Evolutionary conservation across 805 yeast genomes (phyloP), one percentile per base, ranked within the genome.

Genomic region (Lipomyces anomalus): DNA sequence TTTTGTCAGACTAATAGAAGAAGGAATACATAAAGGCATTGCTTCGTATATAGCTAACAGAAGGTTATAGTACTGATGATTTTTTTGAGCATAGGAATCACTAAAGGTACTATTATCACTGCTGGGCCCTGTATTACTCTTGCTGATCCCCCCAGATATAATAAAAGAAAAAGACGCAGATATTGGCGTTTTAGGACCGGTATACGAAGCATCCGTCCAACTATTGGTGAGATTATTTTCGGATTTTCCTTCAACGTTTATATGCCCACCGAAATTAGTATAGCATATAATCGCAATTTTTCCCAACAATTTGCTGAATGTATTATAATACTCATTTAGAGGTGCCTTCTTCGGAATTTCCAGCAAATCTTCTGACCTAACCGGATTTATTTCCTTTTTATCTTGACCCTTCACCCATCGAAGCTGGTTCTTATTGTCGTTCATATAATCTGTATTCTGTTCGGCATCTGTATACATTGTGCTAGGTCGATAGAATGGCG

Each of bases 401-500:
- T 22, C n/a, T n/a, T n/a, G n/a, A n/a, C n/a, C n/a, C n/a, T n/a
- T n/a, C n/a, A n/a, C n/a, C n/a, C n/a, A n/a, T n/a, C n/a, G n/a
- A n/a, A n/a, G n/a, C n/a, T n/a, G n/a, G n/a, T n/a, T n/a, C n/a
- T n/a, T n/a, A n/a, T n/a, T n/a, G n/a, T n/a, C n/a, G n/a, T n/a
- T n/a, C n/a, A n/a, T n/a, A 21, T 29, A 20, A 5, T 21, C 44
- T 4, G 16, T 17, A 34, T 18, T 22, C 17, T 18, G 44, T n/a
- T 13, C 40, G 30, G 17, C 37, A 17, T 24, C 34, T 43, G 32
- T 71, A 59, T 1, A 69, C 68, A 35, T 71, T 74, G 22, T 40
- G 48, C 76, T 79, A 2, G 77, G 68, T 22, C 95, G 97, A 62
- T 87, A 90, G 1, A 72, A 71, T 0, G 97, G 96, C 44, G 76